These are phyloP conservation scores for Boletus sp. DNA, from an alignment of 768 basidiomycete species.

Conservation along the genomic window DNA sequence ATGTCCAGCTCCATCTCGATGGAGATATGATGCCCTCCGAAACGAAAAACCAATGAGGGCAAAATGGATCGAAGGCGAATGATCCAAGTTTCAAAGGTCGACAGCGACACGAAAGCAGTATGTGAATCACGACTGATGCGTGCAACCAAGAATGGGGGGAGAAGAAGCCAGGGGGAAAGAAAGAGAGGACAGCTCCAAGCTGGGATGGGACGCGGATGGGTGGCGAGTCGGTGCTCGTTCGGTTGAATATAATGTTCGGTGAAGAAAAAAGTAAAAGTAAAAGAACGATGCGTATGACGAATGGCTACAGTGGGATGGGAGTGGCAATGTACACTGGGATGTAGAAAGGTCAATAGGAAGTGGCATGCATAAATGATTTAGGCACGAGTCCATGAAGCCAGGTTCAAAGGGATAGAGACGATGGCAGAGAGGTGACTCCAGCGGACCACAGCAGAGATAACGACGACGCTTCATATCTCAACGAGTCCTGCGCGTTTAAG, in stretches of 20 bases:
- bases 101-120: background rate
- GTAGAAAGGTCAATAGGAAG: slow-evolving; percentile 5
- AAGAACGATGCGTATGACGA: slow-evolving; percentile 28
- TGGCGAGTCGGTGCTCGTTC: slow-evolving; percentile 1
- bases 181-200: slow-evolving; percentile 17
- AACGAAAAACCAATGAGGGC: slow-evolving; percentile 5
- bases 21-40: slow-evolving; percentile 11
- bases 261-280: slow-evolving; percentile 1
- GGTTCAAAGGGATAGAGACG: background rate
- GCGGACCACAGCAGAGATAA: background rate
- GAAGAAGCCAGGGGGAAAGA: slow-evolving; percentile 1
- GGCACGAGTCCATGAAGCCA: slow-evolving; percentile 5
- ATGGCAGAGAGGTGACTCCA: background rate
- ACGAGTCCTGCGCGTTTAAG: slow-evolving; percentile 36
- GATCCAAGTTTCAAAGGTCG: background rate
- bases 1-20: slow-evolving; percentile 22
- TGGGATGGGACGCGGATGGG: slow-evolving; percentile 2
- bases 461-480: slow-evolving; percentile 5
- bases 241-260: background rate
- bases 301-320: slow-evolving; percentile 31
- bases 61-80: slow-evolving; percentile 5
- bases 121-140: background rate
- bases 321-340: slow-evolving; percentile 32
- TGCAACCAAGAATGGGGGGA: background rate
- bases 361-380: slow-evolving; percentile 21